A percentile compares a stretch with the other conserved stretches of the same genome.
phyloP scores from a whole-genome alignment of 208 protist genomes.

The Angomonas deanei region DNA sequence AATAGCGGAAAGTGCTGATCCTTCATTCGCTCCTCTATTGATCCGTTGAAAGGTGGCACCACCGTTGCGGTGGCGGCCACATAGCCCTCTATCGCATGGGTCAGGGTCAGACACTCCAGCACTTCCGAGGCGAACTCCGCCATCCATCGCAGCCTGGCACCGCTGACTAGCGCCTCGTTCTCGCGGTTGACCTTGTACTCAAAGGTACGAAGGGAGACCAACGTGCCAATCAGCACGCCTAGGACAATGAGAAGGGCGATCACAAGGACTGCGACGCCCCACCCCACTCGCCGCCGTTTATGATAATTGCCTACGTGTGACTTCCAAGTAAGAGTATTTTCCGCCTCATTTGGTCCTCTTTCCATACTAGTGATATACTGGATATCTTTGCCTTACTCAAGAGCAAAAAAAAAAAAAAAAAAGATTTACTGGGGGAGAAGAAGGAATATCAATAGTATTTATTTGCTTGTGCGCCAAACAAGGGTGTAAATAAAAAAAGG shows the following conservation, averaged over 20 bases:
- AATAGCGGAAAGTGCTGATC: conserved; percentile 21
- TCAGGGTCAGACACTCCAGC: background rate
- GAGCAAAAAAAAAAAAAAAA: conserved; percentile 4
- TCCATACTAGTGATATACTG: no score
- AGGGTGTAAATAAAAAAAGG: conserved; percentile 8
- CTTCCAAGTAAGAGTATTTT: no score
- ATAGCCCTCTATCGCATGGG: conserved; percentile 24
- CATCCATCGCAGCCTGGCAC: background rate
- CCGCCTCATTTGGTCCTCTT: no score
- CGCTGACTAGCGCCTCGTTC: background rate
- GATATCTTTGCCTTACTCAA: no score
- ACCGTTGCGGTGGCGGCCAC: conserved; percentile 14
- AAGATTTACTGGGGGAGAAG: conserved; percentile 6
- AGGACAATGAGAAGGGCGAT: conserved; percentile 26
- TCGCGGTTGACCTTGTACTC: background rate
- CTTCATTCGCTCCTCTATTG: conserved; percentile 16
- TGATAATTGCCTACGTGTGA: no score
- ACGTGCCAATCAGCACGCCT: conserved; percentile 21
- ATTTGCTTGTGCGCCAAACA: background rate
- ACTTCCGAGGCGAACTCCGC: background rate
- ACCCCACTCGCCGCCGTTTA: no score
- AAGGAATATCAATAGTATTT: background rate
- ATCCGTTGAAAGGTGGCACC: conserved; percentile 26
- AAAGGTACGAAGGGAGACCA: conserved; percentile 19
- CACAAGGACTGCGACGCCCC: no score